Base-by-base conservation (phyloP, 306 rosid species). In the Lathyrus aphaca region DNA sequence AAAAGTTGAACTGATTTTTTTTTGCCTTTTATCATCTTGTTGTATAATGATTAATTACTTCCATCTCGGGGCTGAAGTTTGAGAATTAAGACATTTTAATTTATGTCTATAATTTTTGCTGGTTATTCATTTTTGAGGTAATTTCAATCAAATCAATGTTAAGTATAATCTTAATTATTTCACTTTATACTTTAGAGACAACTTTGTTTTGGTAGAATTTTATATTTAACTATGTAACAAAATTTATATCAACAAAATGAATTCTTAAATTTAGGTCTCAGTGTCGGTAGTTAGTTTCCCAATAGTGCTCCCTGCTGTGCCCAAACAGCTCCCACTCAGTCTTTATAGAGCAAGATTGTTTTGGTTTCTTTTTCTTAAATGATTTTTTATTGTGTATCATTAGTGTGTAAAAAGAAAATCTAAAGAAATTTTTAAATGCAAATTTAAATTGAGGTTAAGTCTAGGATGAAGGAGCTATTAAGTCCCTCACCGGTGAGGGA, bases 1-100 rank as follows among this genome's bases (percentile, higher is more conserved):
- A 37, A 37, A 38, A 57, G 30, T 50, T 39, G 72, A 10, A 66
- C 54, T n/a, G 38, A 18, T 27, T 38, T 54, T 23, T 16, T 56
- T n/a, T 48, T 14, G 51, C 61, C 0, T 18, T 40, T 39, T n/a
- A 40, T 54, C 4, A 49, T 46, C 71, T 53, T 32, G 54, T 35
- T 5, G 10, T 35, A 62, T 38, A 17, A 14, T 16, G 55, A 62
- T 62, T 19, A 53, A 29, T n/a, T 40, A 27, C 49, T 62, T 62
- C 19, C 3, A 43, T 65, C 10, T 70, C 4, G 27, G 1, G 56
- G 3, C 27, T 3, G 27, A 5, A 50, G 29, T 6, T 54, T 54
- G 68, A 35, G 45, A 48, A 7, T 25, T 3, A 12, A 12, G 25
- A 53, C 32, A 1, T 8, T 51, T 12, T 55, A 12, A 25, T 10